Base-by-base conservation (phyloP, 148 eudicot genomes). In the Suaeda aralocaspica region DNA sequence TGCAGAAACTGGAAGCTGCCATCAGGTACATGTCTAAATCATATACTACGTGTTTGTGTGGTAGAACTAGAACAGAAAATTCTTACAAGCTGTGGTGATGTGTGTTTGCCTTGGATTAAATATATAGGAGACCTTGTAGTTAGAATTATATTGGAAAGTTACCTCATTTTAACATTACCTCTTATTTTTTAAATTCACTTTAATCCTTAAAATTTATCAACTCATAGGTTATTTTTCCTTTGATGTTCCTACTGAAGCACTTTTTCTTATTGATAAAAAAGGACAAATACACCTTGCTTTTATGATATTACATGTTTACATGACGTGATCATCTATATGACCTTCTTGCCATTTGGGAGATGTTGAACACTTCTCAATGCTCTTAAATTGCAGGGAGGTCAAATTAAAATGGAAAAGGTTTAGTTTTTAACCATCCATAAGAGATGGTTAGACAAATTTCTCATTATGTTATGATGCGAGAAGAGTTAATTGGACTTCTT, bases 1-100 rank as follows among this genome's bases (percentile, higher is more conserved):
- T 82, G 98, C 98, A 19, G 98, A 94, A 83, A 89, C 90, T 72
- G 97, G 98, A 55, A 88, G 97, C 83, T 94, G 98, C 81, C 97
- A 94, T 82, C 98, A 94, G 97, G 97, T 91, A 74, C 22, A 66
- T 70, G 21, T 53, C 55, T n/a, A n/a, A 65, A 50, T 57, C 48
- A 36, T 68, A 33, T 42, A n/a, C n/a, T 45, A 29, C 59, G 25
- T 70, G 55, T 49, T 2, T 29, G n/a, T 49, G 11, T 62, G 39
- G 49, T 65, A 48, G 22, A 33, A n/a, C n/a, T 11, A 41, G 21
- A 67, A 22, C 45, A 29, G 16, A 1, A 24, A 61, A 5, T 29
- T 44, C 25, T 44, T 6, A 21, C 10, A 39, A 49, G 34, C 8
- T 28, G 42, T 44, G 21, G 53, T 57, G 29, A 24, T 42, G 42